A percentile compares a stretch with the other conserved stretches of the same genome.
These are phyloP conservation scores for Diaporthe australafricana DNA, from an alignment of 2,329 filamentous ascomycete species.

Conservation along the genomic window DNA sequence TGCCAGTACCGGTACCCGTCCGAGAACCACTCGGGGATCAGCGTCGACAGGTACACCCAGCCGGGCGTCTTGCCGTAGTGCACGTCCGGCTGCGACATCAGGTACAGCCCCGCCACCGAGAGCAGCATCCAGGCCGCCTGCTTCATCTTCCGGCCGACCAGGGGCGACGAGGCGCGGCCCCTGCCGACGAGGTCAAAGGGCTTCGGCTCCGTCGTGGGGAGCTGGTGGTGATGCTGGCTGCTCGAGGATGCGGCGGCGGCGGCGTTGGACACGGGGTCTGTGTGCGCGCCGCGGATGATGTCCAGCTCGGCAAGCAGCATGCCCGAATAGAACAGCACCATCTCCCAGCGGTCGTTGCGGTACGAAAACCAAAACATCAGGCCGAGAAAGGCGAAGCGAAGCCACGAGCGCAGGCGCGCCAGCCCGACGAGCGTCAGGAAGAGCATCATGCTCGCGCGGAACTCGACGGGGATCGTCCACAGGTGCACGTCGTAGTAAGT, in stretches of 20 bases:
- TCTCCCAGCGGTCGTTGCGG: slow-evolving; percentile 63
- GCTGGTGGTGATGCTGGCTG: slow-evolving; percentile 14
- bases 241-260: slow-evolving; percentile 25
- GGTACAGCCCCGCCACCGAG: slow-evolving; percentile 63
- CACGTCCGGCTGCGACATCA: slow-evolving; percentile 60
- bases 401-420: slow-evolving; percentile 55
- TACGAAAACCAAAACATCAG: slow-evolving; percentile 58
- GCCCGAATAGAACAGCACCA: slow-evolving; percentile 66
- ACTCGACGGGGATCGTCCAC: slow-evolving; percentile 74
- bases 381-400: slow-evolving; percentile 57
- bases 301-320: slow-evolving; percentile 68
- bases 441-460: slow-evolving; percentile 67
- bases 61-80: slow-evolving; percentile 59
- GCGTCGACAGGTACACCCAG: slow-evolving; percentile 59
- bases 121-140: slow-evolving; percentile 52
- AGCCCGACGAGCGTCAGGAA: slow-evolving; percentile 65
- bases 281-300: slow-evolving; percentile 59
- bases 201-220: slow-evolving; percentile 21
- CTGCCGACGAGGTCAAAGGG: slow-evolving; percentile 30
- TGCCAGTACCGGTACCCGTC: slow-evolving; percentile 69
- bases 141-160: slow-evolving; percentile 8
- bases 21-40: slow-evolving; percentile 62
- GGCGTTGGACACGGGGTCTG: slow-evolving; percentile 39
- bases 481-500: slow-evolving; percentile 68
- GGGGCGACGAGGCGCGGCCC: neutral